Percentiles rank a stretch among this genome's conserved stretches.
Evolutionary conservation across 805 yeast genomes (phyloP).

Genomic region (Ogataea populi-albae): DNA sequence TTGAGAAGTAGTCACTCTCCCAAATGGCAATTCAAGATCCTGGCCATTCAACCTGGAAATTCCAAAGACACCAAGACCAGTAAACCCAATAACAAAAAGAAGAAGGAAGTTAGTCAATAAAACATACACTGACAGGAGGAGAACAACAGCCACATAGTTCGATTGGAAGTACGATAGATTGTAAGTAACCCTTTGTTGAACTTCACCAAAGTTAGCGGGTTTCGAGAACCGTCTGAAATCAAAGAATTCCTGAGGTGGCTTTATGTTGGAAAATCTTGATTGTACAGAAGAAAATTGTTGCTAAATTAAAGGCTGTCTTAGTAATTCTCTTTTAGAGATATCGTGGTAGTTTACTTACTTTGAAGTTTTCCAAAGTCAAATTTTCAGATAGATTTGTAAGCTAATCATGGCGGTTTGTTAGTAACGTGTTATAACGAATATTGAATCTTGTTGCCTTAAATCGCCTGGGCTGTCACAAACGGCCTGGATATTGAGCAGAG

Average conservation of each 20-base stretch:
- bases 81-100: constrained; percentile 75
- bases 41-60: constrained; percentile 78
- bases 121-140: constrained; percentile 75
- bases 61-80: constrained; percentile 71
- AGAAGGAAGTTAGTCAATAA: constrained; percentile 81
- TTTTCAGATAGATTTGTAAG: constrained; percentile 44
- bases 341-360: constrained; percentile 23
- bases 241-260: constrained; percentile 91
- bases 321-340: neutral
- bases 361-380: constrained; percentile 47
- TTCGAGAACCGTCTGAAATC: constrained; percentile 86
- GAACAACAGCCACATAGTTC: constrained; percentile 75
- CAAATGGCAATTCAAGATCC: constrained; percentile 76
- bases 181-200: constrained; percentile 83
- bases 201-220: constrained; percentile 85
- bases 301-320: constrained; percentile 4
- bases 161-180: constrained; percentile 85
- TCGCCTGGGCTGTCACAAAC: too few relatives aligned
- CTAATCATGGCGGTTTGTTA: too few relatives aligned
- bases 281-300: constrained; percentile 47
- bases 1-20: constrained; percentile 74
- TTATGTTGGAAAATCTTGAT: constrained; percentile 62
- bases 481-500: too few relatives aligned
- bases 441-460: too few relatives aligned
- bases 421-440: too few relatives aligned